These are phyloP conservation scores for Tetrastigma voinierianum DNA, from an alignment of 164 flowering plant genomes.

Conservation along the genomic window DNA sequence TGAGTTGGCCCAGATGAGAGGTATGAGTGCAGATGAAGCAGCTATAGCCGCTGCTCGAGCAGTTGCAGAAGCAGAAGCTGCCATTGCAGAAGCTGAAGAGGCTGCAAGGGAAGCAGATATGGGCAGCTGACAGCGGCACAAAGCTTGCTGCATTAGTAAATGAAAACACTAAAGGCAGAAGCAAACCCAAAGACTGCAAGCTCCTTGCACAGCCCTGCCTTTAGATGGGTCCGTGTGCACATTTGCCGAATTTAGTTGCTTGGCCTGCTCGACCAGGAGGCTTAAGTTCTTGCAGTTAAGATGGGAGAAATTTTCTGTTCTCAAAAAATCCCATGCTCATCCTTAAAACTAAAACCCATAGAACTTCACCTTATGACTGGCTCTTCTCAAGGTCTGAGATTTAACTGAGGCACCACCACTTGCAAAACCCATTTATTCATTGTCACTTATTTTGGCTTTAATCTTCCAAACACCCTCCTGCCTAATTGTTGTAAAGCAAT, in stretches of 20 bases:
- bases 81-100: conserved; percentile 50
- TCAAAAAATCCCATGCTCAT: too few species aligned
- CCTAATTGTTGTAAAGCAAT: not conserved
- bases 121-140: conserved; percentile 52
- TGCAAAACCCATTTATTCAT: too few species aligned
- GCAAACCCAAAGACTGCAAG: conserved; percentile 25
- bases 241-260: not conserved
- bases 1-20: conserved; percentile 44
- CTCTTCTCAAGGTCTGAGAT: too few species aligned
- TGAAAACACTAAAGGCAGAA: conserved; percentile 38
- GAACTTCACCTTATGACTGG: too few species aligned
- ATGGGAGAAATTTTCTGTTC: too few species aligned
- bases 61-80: conserved; percentile 53
- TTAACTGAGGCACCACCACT: too few species aligned
- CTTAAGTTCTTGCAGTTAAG: too few species aligned
- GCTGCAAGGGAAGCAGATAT: conserved; percentile 53
- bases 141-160: conserved; percentile 44
- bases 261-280: not conserved
- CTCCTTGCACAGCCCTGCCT: not conserved
- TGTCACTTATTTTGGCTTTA: not conserved
- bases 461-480: not conserved
- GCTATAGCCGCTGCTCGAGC: conserved; percentile 46
- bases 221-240: not conserved
- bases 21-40: conserved; percentile 47
- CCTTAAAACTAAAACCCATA: too few species aligned